Conservation (phyloP, 257 asterid genomes). For the Dorcoceras hygrometricum region DNA sequence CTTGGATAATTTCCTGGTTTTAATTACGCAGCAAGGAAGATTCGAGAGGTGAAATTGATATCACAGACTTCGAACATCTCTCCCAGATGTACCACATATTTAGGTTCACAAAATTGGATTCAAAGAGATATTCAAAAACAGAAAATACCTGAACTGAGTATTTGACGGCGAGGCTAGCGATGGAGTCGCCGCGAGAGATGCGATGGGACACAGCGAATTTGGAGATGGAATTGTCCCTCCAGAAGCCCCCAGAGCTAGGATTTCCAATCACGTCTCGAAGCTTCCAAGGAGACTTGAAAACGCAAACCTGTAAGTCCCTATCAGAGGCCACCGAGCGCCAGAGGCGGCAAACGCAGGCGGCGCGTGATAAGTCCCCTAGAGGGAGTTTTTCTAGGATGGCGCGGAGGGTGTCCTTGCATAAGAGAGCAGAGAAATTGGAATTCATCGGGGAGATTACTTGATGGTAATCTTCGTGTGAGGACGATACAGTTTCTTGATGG, state of each 20-base stretch:
- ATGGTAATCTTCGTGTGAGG: constrained; percentile 23
- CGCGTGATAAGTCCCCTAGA: constrained; percentile 68
- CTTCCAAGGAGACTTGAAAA: constrained; percentile 86
- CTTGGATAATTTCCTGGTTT: too few species aligned
- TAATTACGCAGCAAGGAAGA: too few species aligned
- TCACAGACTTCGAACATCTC: too few species aligned
- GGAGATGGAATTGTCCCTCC: constrained; percentile 80
- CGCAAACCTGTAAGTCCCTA: constrained; percentile 61
- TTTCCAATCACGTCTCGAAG: constrained; percentile 66
- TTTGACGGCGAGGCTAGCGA: constrained; percentile 92
- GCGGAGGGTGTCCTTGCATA: constrained; percentile 79
- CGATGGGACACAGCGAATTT: constrained; percentile 90
- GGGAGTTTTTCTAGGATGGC: constrained; percentile 64
- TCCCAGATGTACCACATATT: too few species aligned
- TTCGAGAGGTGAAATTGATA: too few species aligned
- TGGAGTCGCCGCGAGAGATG: constrained; percentile 61
- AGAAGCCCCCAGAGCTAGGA: constrained; percentile 79
- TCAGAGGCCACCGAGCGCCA: constrained; percentile 83
- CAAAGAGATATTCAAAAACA: too few species aligned
- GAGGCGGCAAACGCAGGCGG: constrained; percentile 79
- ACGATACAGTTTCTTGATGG: constrained; percentile 1
- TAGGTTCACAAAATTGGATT: too few species aligned
- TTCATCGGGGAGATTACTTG: constrained; percentile 85
- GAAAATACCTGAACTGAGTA: constrained; percentile 82
- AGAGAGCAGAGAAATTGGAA: constrained; percentile 75